These are phyloP conservation scores for Halenospora varia DNA, from an alignment of 495 filamentous ascomycete species.

Conservation along the genomic window DNA sequence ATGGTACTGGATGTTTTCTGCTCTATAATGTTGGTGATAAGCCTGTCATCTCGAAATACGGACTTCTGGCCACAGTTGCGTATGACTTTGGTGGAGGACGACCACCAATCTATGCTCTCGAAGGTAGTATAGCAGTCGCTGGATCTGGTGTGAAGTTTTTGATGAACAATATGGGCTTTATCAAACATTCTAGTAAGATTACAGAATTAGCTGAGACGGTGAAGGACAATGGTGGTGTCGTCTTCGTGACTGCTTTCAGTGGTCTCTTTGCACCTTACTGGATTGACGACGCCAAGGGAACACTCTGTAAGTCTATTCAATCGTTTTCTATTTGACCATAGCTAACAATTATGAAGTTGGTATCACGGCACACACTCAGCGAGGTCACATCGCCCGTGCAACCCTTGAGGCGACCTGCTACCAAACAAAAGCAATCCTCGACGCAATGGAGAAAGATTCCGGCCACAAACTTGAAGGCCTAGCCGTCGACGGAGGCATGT, in stretches of 20 bases:
- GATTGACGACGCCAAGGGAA: conserved; percentile 95
- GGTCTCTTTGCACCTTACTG: conserved; percentile 97
- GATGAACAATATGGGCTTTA: conserved; percentile 85
- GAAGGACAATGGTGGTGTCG: conserved; percentile 83
- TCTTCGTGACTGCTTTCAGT: conserved; percentile 95
- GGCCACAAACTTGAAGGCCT: conserved; percentile 70
- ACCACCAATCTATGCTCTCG: conserved; percentile 83
- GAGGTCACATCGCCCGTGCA: conserved; percentile 88
- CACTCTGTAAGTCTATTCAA: conserved; percentile 33
- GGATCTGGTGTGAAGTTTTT: conserved; percentile 89
- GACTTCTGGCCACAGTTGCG: conserved; percentile 83
- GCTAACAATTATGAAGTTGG: conserved; percentile 55
- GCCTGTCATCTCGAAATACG: conserved; percentile 87
- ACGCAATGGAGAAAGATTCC: conserved; percentile 92
- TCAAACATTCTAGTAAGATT: conserved; percentile 72
- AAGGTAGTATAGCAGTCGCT: conserved; percentile 89
- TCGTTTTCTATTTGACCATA: background rate
- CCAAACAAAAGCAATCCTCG: conserved; percentile 91
- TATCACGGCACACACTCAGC: conserved; percentile 86
- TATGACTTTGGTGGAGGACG: conserved; percentile 68
- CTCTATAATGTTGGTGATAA: conserved; percentile 90
- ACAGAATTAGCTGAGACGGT: conserved; percentile 78
- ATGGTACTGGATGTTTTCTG: conserved; percentile 93
- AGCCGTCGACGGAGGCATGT: conserved; percentile 92
- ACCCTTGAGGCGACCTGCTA: conserved; percentile 94